Percentiles rank a stretch among this genome's conserved stretches.
Conservation (phyloP, 768 basidiomycete species). For the Cystobasidiopsis lactophilus region DNA sequence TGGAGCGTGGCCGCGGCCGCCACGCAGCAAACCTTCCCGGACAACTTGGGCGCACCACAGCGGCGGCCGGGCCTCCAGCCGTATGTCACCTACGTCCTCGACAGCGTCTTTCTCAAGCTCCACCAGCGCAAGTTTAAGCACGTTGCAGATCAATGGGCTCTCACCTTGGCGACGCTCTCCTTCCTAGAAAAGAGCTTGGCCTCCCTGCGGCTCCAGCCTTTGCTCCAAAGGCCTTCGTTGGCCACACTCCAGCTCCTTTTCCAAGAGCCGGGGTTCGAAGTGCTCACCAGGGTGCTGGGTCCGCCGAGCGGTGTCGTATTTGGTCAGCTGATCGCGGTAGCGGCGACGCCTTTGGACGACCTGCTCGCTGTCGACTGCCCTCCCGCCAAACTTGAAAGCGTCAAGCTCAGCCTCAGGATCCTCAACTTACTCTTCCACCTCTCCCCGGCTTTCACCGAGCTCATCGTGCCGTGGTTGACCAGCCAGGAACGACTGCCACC, state of each 20-base stretch:
- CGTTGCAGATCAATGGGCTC: constrained; percentile 60
- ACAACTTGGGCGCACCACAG: constrained; percentile 55
- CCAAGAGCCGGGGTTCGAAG: constrained; percentile 63
- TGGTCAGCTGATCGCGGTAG: constrained; percentile 30
- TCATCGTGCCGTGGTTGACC: background rate
- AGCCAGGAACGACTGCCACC: background rate
- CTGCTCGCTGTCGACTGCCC: constrained; percentile 37
- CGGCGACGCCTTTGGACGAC: constrained; percentile 56
- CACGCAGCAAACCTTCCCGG: constrained; percentile 52
- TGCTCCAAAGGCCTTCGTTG: constrained; percentile 28
- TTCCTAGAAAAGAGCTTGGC: constrained; percentile 68
- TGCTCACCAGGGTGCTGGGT: constrained; percentile 57
- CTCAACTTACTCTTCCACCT: background rate
- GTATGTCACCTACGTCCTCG: constrained; percentile 65
- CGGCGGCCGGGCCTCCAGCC: constrained; percentile 59
- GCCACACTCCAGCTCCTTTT: constrained; percentile 24
- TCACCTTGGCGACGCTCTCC: constrained; percentile 60
- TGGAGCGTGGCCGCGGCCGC: constrained; percentile 29
- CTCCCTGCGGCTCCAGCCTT: constrained; percentile 53
- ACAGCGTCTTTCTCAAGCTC: constrained; percentile 65
- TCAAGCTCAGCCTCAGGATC: background rate
- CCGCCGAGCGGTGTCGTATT: too few relatives aligned
- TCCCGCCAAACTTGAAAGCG: too few relatives aligned
- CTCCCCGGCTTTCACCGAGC: constrained; percentile 2
- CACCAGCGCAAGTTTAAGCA: constrained; percentile 49